phyloP scores from a whole-genome alignment of 75 land plant species.

The Cupressus sempervirens region DNA sequence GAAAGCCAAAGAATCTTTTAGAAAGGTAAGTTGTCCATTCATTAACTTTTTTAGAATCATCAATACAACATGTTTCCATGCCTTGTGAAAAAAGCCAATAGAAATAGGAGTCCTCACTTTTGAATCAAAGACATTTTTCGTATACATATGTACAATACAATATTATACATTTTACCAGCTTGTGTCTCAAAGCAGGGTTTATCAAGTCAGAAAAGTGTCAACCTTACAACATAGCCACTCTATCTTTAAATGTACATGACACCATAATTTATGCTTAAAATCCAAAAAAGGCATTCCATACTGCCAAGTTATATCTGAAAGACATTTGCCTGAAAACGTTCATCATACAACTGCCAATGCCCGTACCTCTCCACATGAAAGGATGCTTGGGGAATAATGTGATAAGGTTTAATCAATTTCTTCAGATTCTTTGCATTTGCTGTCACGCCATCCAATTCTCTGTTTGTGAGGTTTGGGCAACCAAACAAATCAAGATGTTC shows the following conservation, averaged over 20 bases:
- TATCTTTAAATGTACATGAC: background rate
- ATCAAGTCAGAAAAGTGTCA: background rate
- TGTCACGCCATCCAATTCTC: slow-evolving; percentile 26
- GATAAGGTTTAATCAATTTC: slow-evolving; percentile 30
- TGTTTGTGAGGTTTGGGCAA: slow-evolving; percentile 43
- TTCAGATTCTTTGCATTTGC: slow-evolving; percentile 30
- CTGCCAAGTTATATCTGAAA: slow-evolving; percentile 29
- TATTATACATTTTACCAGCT: background rate
- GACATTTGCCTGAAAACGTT: slow-evolving; percentile 45
- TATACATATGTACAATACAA: too few relatives aligned
- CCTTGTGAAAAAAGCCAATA: background rate
- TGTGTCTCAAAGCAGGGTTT: background rate
- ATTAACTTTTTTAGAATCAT: background rate
- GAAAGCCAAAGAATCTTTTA: too few relatives aligned
- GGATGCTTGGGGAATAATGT: slow-evolving; percentile 29
- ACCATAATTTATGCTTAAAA: background rate
- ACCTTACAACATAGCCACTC: background rate
- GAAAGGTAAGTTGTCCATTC: background rate
- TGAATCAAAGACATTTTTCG: background rate
- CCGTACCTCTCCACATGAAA: slow-evolving; percentile 49
- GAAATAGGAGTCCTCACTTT: background rate
- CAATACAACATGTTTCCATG: background rate
- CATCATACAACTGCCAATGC: slow-evolving; percentile 68
- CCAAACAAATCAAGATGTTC: slow-evolving; percentile 51
- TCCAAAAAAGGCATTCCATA: background rate